phyloP scores from a whole-genome alignment of 805 yeast species.

The Sugiyamaella valdiviana region DNA sequence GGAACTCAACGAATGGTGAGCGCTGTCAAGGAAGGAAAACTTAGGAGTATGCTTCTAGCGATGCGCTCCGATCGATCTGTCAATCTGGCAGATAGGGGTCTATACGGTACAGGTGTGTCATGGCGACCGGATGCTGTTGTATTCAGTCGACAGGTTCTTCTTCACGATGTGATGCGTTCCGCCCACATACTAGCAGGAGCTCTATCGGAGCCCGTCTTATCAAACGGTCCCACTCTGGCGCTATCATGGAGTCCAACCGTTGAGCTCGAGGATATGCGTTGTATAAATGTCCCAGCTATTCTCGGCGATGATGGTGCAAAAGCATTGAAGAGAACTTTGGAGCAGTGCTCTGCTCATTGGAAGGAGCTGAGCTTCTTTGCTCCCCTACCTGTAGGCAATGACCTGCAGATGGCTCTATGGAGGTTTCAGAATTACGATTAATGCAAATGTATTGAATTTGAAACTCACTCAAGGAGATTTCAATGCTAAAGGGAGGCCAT shows the following conservation, averaged over 20 bases:
- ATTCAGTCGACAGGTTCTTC: too few relatives aligned
- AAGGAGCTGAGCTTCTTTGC: background rate
- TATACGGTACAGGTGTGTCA: too few relatives aligned
- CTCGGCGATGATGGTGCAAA: constrained; percentile 1
- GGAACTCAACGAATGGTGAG: background rate
- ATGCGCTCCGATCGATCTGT: background rate
- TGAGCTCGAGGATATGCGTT: background rate
- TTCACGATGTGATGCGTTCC: background rate
- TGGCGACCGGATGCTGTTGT: too few relatives aligned
- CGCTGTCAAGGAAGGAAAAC: background rate
- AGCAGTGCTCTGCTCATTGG: background rate
- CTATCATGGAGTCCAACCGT: background rate
- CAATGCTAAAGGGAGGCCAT: constrained; percentile 62
- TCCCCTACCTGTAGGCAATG: background rate
- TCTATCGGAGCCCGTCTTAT: background rate
- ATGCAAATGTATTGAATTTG: background rate
- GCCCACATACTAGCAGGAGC: background rate
- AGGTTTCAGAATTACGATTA: background rate
- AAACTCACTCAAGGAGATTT: background rate
- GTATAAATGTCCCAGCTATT: background rate
- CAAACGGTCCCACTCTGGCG: background rate
- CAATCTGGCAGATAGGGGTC: too few relatives aligned
- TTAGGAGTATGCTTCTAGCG: background rate
- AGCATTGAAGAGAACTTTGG: background rate
- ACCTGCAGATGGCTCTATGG: constrained; percentile 4